Base-by-base conservation (phyloP, 1,284 basidiomycete species). In the Exsudoporus floridanus region DNA sequence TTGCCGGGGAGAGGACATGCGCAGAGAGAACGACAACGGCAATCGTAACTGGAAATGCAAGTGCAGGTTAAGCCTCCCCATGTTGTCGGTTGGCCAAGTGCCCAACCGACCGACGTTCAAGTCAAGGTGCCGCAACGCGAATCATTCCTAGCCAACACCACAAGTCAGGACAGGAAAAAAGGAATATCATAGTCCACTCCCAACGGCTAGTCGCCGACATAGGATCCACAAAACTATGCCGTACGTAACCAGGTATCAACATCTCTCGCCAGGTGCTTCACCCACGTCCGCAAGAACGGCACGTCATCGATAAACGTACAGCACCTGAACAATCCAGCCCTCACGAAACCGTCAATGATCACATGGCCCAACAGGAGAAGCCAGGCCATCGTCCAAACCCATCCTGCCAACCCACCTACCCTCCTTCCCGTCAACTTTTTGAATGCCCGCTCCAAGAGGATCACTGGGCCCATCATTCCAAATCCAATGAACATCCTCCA, bases 371-470 rank as follows among this genome's bases (percentile, higher is more conserved):
- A 81, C 1, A 68, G 57, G 9, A 80, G 9, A 6, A 79, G 46
- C 80, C 80, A 84, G 0, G 58, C 23, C 54, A 72, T 58, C 6
- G 75, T 72, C 83, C 83, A 85, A 14, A 75, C 35, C 70, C 74
- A 73, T 3, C 82, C 83, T 0, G 56, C 39, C 34, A 64, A 50
- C 2, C 82, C 82, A n/a, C 63, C 62, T 2, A 82, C 74, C 4
- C 70, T 49, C 12, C 55, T 60, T 53, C 57, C 51, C 9, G 65
- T 74, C 70, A 73, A 77, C 42, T 2, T 18, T 7, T 25, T 10
- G 23, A 63, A 59, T 3, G 59, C 44, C 12, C 60, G 66, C 60
- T 85, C 84, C 9, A 78, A 44, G 7, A 80, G 47, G 13, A 79
- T 59, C 1, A 78, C 83, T 0, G 78, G 57, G 2, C 74, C 82